Base-by-base conservation (phyloP, 2,329 filamentous ascomycete genomes). In the Metarhizium album region DNA sequence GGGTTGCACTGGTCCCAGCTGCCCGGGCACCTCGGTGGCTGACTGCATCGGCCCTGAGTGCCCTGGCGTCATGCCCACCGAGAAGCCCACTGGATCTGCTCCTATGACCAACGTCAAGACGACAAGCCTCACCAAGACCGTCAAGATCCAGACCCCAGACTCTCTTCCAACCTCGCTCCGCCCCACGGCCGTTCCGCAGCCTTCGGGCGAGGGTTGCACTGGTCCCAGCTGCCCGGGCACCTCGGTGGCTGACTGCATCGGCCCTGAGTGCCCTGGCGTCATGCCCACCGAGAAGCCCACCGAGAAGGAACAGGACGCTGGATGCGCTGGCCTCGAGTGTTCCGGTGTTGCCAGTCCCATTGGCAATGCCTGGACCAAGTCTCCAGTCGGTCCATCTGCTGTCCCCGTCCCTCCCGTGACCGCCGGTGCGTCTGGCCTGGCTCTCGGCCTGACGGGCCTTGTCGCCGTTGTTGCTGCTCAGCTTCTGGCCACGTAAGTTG, bases 381-480 rank as follows among this genome's bases (percentile, higher is more conserved):
- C 48, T 20, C 49, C 52, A 4, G 46, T 48, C 45, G 50, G 45
- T 5, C 50, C 54, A 22, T 55, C 55, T 16, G n/a, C 53, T 9
- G 22, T 46, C n/a, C 60, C 64, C 51, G 60, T 62, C 57, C 59
- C 63, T 47, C 66, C 69, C 56, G 67, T 71, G 57, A 74, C 73
- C 22, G 75, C 71, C 54, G 76, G 74, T 60, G 76, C 75, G 52
- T 64, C 64, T 20, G 57, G 53, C 16, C 42, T 65, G 42, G 54
- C 53, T 3, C 53, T 59, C 16, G 56, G 65, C 18, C 38, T 67
- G 47, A 43, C 58, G 16, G 60, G 58, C 16, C 35, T 66, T 51
- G 48, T 59, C 9, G 60, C 60, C 40, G 51, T 61, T 48, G 54
- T 59, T 38, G 58, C 59, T 46, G 47, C 61, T 31, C 63, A 66